These are phyloP conservation scores for Carex sylvatica DNA, from an alignment of 202 grass and related monocot species.

Conservation along the genomic window DNA sequence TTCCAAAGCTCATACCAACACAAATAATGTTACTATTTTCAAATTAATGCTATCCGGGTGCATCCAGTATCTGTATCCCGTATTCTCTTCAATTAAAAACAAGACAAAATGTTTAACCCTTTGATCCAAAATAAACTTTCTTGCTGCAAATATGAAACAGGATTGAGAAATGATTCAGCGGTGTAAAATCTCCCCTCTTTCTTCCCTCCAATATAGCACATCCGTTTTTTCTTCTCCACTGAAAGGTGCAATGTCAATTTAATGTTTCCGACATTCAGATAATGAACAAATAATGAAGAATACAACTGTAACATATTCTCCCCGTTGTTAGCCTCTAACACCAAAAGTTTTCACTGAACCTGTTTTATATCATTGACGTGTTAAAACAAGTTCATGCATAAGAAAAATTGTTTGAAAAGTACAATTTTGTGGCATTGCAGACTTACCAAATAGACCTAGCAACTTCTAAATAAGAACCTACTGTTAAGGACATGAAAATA, in stretches of 20 bases:
- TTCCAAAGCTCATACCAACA: too few species aligned
- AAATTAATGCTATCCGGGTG: too few species aligned
- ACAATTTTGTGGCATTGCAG: neutral
- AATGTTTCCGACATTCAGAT: too few species aligned
- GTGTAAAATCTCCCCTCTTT: neutral
- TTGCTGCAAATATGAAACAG: neutral
- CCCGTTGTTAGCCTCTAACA: neutral
- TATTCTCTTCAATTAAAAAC: too few species aligned
- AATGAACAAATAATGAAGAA: conserved; percentile 17
- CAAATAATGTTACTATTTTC: too few species aligned
- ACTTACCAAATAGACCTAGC: neutral
- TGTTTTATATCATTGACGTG: neutral
- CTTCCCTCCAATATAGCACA: neutral
- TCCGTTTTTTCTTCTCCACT: neutral
- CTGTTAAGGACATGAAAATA: neutral
- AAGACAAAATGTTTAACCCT: neutral
- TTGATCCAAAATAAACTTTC: neutral
- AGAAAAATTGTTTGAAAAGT: neutral
- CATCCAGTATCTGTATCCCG: too few species aligned
- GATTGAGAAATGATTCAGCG: too few species aligned
- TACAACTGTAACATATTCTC: neutral
- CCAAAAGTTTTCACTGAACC: conserved; percentile 2
- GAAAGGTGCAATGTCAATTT: neutral
- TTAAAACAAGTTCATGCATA: neutral
- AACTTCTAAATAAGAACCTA: neutral